Evolutionary conservation across 208 protist genomes (phyloP), one percentile per base, ranked within the genome.

Genomic region (Acanthamoeba lenticulata): DNA sequence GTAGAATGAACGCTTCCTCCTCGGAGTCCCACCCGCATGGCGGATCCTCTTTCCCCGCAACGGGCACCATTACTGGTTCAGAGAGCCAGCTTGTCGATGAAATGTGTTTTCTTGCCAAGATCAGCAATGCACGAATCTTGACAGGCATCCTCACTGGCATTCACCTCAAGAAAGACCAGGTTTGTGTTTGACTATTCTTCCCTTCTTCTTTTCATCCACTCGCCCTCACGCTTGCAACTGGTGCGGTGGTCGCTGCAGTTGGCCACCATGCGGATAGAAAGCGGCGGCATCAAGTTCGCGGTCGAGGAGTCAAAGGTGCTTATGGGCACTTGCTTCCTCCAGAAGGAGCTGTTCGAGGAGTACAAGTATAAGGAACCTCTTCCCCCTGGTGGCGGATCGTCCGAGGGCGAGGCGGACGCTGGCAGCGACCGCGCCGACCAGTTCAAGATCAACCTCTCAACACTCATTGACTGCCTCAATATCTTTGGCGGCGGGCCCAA

Each of bases 321-420:
- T 2, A 49, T 62, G 47, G 79, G 79, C 44, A 40, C 36, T 2
- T 88, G 79, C 44, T 38, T 88, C n/a, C n/a, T 88, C 42, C 79
- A 88, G 44, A 60, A 49, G 45, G 79, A 88, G n/a, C 79, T 88
- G n/a, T 88, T 88, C 36, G 45, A 88, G 29, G 79, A 88, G 79
- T 88, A 88, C 79, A 88, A 88, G 47, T 60, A 60, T 42, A 88
- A 88, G 47, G 79, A 88, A 19, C 79, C 79, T 21, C 3, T 40
- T 2, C 5, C 11, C 34, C 55, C 15, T n/a, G 19, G 24, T 24
- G 19, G 21, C 34, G 1, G 3, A 4, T 81, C 69, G 19, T 81
- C 69, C 57, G 57, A 81, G 38, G 40, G 69, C 69, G 38, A 27
- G 44, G 47, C 11, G 11, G 47, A 32, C 45, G 79, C 11, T 29